Conservation (phyloP, 345 rosid species). For the Barbarea vulgaris region DNA sequence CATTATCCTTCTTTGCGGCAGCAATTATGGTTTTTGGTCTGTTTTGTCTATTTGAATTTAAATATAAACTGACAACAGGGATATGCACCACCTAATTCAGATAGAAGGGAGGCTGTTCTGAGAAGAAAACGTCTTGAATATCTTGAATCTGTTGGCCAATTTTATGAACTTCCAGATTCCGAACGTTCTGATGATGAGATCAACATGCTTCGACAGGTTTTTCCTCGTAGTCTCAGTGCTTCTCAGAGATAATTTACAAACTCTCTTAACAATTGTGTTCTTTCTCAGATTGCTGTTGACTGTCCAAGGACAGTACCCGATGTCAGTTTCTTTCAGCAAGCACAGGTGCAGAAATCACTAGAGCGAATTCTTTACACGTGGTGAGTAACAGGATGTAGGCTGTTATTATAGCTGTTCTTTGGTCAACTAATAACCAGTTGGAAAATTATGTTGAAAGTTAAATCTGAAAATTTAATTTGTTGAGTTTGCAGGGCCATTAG, state of each 20-base stretch:
- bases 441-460: constrained; percentile 1
- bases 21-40: constrained; percentile 31
- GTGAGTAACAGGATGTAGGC: constrained; percentile 47
- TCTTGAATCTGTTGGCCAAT: constrained; percentile 92
- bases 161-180: constrained; percentile 92
- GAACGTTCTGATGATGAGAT: constrained; percentile 98
- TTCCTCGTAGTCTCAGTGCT: constrained; percentile 6
- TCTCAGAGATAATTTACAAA: neutral
- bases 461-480: neutral
- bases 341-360: constrained; percentile 92
- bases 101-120: constrained; percentile 93
- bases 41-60: constrained; percentile 46
- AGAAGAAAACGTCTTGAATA: constrained; percentile 91
- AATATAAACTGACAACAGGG: constrained; percentile 97
- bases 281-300: constrained; percentile 87
- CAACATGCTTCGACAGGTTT: constrained; percentile 96
- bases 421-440: neutral
- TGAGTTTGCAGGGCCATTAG: constrained; percentile 87
- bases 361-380: constrained; percentile 99
- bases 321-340: constrained; percentile 92
- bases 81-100: constrained; percentile 99
- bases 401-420: neutral
- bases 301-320: constrained; percentile 99
- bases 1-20: constrained; percentile 2
- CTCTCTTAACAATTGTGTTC: constrained; percentile 20